phyloP scores from a whole-genome alignment of 129 eudicot genomes.

The Helianthus tuberosus region DNA sequence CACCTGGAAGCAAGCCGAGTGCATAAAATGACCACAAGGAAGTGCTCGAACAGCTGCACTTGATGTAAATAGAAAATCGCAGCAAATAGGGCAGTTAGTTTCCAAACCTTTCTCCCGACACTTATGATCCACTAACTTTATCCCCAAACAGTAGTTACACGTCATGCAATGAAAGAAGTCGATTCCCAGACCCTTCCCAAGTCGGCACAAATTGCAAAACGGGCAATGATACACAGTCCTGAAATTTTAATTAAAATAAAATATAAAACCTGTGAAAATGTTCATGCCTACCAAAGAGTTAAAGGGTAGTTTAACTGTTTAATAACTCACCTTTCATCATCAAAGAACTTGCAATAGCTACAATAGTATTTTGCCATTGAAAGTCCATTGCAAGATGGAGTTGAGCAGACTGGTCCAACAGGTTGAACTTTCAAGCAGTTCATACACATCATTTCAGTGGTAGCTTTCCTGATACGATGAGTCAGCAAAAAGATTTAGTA shows the following conservation, averaged over 20 bases:
- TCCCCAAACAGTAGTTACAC: constrained; percentile 90
- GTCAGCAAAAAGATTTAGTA: constrained; percentile 7
- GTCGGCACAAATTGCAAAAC: constrained; percentile 91
- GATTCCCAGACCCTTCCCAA: constrained; percentile 89
- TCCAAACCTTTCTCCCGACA: constrained; percentile 97
- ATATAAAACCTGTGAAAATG: background rate
- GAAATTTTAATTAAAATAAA: constrained; percentile 21
- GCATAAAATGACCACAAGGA: constrained; percentile 99
- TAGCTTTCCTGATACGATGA: constrained; percentile 77
- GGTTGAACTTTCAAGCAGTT: constrained; percentile 81
- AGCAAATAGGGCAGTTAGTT: constrained; percentile 97
- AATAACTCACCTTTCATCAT: constrained; percentile 77
- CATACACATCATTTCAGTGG: constrained; percentile 99
- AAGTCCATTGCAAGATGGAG: constrained; percentile 91
- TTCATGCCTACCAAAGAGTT: constrained; percentile 17
- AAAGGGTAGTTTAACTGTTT: background rate
- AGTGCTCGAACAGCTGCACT: constrained; percentile 89
- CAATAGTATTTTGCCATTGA: constrained; percentile 93
- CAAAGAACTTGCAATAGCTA: constrained; percentile 92
- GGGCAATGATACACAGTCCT: constrained; percentile 98
- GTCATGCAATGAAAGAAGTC: constrained; percentile 99
- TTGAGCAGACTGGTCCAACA: constrained; percentile 79
- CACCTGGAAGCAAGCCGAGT: constrained; percentile 99
- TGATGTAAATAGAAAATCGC: constrained; percentile 94
- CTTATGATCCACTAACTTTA: constrained; percentile 86